Evolutionary conservation across 768 basidiomycete genomes (phyloP).

Genomic region (Royoungia palumana): DNA sequence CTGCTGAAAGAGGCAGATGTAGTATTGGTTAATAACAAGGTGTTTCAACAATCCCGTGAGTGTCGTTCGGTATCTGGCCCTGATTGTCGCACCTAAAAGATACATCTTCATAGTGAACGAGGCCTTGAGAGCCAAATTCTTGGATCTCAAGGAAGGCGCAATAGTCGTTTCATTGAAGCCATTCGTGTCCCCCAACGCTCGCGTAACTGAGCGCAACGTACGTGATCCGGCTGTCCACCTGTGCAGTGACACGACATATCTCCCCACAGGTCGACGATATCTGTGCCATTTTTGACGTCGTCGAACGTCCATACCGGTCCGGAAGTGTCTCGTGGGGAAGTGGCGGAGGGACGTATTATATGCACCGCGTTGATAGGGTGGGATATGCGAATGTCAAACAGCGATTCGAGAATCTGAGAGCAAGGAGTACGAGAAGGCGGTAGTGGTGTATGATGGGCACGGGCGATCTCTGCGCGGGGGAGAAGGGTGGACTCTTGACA

Average conservation of each 20-base stretch:
- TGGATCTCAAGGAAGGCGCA: constrained; percentile 92
- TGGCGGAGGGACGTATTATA: constrained; percentile 64
- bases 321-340: constrained; percentile 84
- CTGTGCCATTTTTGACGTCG: constrained; percentile 76
- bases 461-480: too few relatives aligned
- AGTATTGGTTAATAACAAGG: constrained; percentile 87
- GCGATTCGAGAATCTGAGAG: constrained; percentile 50
- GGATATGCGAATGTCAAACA: constrained; percentile 61
- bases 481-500: constrained; percentile 9
- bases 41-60: constrained; percentile 71
- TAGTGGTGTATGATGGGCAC: background rate
- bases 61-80: constrained; percentile 16
- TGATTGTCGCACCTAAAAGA: background rate
- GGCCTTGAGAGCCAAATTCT: constrained; percentile 79
- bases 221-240: constrained; percentile 20
- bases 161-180: constrained; percentile 86
- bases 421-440: constrained; percentile 28
- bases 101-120: constrained; percentile 65
- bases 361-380: constrained; percentile 73
- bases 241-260: background rate
- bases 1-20: constrained; percentile 83
- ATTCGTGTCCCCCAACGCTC: constrained; percentile 72
- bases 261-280: constrained; percentile 65
- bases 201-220: constrained; percentile 83
- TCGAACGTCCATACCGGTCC: constrained; percentile 60